Evolutionary conservation across 2,329 filamentous ascomycete species (phyloP), one percentile per base, ranked within the genome.

Genomic region (Mycocentrospora acerina): DNA sequence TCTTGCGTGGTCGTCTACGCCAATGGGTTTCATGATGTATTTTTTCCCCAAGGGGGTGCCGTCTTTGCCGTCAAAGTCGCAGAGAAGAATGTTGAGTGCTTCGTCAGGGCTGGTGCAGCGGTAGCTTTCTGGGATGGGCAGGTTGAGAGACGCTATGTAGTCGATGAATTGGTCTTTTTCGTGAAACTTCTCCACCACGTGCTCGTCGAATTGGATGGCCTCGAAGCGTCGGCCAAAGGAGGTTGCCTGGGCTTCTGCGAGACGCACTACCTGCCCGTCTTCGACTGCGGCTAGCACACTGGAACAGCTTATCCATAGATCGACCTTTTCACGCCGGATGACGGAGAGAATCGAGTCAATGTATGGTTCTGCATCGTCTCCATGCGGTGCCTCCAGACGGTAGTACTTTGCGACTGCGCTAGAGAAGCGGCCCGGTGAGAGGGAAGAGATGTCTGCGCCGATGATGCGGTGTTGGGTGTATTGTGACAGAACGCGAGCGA

Each of bases 271-370:
- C 24, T 77, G 64, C 0, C 80, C 85, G 58, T 90, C 86, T 53
- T 86, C 81, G 10, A 84, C 64, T 0, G 81, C 82, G 1, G 78
- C 80, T 1, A 77, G 74, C 7, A 85, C 80, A n/a, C 81, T 82
- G 0, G 85, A 88, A 53, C 85, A 88, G 14, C 80, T 82, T 3
- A 90, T 79, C 85, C 86, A 90, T 3, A 90, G 65, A 39, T 88
- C 78, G 4, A 87, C 75, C 0, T 74, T 71, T 46, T 90, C 83
- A 1, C 67, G 60, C 5, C 72, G 59, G 27, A 88, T 72, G 17
- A 89, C 74, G 7, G 78, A 66, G 2, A 86, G 60, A 3, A 90
- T 62, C 0, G 70, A 68, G 11, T 73, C 65, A 11, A 79, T 71
- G 53, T 90, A 88, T 1, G 65, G 64, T 13, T 73, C 69, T 4